Conservation (phyloP, 2,329 filamentous ascomycete species). For the Leptographium wingfieldii region DNA sequence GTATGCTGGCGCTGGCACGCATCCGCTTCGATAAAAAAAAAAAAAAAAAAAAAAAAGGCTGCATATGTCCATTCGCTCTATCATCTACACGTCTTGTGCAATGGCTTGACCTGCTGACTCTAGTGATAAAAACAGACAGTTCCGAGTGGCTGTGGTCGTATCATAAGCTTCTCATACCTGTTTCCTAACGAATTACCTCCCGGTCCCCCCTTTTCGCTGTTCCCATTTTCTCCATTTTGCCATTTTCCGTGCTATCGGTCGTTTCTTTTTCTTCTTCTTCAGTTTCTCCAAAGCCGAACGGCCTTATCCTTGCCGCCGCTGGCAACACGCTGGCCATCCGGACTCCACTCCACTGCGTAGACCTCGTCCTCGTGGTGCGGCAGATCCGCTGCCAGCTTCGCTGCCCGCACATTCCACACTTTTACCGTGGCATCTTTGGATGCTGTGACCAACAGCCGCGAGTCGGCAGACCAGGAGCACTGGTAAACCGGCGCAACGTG, state of each 20-base stretch:
- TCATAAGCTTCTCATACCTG: background rate
- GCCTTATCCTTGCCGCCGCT: slow-evolving; percentile 90
- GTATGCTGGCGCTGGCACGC: background rate
- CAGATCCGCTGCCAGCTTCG: slow-evolving; percentile 67
- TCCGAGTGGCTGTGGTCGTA: background rate
- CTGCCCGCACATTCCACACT: slow-evolving; percentile 81
- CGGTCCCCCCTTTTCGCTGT: background rate
- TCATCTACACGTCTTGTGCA: background rate
- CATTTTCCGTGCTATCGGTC: background rate
- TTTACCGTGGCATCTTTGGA: slow-evolving; percentile 91
- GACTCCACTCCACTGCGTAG: slow-evolving; percentile 89
- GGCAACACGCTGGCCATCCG: slow-evolving; percentile 76
- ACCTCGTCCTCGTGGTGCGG: slow-evolving; percentile 89
- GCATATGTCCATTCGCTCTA: background rate
- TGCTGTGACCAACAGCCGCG: slow-evolving; percentile 71
- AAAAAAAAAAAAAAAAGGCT: background rate
- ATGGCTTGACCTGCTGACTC: background rate
- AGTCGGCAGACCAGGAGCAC: slow-evolving; percentile 85
- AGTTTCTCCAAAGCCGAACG: slow-evolving; percentile 54
- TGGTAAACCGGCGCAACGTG: slow-evolving; percentile 89
- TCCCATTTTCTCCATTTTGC: background rate
- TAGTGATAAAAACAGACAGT: background rate
- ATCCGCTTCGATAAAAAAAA: background rate
- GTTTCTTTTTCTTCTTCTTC: slow-evolving; percentile 8
- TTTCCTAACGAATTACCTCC: background rate